Evolutionary conservation across 2,329 filamentous ascomycete genomes (phyloP).

Genomic region (Fusarium sp.): DNA sequence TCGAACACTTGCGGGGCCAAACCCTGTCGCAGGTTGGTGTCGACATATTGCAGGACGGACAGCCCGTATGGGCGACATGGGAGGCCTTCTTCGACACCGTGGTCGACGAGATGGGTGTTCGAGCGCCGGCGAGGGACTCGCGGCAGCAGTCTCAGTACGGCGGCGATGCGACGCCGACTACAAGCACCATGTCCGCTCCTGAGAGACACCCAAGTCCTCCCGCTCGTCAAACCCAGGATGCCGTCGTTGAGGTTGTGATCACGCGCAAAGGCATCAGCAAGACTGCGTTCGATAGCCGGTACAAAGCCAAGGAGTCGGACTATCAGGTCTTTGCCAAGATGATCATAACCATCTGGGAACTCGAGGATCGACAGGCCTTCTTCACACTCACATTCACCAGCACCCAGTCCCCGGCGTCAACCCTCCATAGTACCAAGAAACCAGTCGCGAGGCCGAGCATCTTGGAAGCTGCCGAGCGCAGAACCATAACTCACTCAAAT

Average conservation of each 20-base stretch:
- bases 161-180: conserved; percentile 59
- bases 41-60: conserved; percentile 80
- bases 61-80: conserved; percentile 72
- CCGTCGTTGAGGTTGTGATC: conserved; percentile 78
- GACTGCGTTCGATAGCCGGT: conserved; percentile 54
- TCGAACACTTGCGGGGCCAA: conserved; percentile 76
- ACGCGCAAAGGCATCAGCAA: conserved; percentile 64
- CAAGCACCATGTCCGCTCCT: conserved; percentile 46
- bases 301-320: conserved; percentile 56
- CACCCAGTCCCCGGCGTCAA: conserved; percentile 60
- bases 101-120: conserved; percentile 59
- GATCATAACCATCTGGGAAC: conserved; percentile 82
- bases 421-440: conserved; percentile 54
- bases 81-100: conserved; percentile 72
- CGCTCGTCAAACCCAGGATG: conserved; percentile 66
- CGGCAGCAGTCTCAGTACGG: conserved; percentile 38
- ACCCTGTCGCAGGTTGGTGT: conserved; percentile 80
- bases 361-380: conserved; percentile 77
- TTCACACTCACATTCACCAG: conserved; percentile 84
- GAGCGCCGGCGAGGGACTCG: conserved; percentile 44
- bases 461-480: conserved; percentile 64
- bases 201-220: conserved; percentile 51
- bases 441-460: conserved; percentile 57
- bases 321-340: conserved; percentile 76
- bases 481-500: conserved; percentile 61